Conservation (phyloP, 768 basidiomycete genomes). For the Pleurotus citrinopileatus region DNA sequence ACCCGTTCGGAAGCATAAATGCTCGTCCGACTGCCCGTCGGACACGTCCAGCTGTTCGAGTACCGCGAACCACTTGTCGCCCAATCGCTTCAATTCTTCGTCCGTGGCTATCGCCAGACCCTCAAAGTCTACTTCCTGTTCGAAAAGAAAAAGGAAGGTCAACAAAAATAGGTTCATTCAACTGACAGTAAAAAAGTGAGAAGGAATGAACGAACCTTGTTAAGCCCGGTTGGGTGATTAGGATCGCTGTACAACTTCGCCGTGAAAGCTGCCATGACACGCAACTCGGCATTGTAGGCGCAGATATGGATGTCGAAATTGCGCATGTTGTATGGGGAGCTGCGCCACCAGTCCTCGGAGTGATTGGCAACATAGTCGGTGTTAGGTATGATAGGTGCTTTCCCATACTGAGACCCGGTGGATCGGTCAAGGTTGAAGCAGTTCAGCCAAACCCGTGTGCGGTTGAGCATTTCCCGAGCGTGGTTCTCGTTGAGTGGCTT, state of each 20-base stretch:
- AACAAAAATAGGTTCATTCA: background rate
- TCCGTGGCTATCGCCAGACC: constrained; percentile 63
- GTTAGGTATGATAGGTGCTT: constrained; percentile 75
- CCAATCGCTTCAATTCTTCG: constrained; percentile 59
- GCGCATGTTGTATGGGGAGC: constrained; percentile 62
- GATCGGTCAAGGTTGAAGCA: constrained; percentile 92
- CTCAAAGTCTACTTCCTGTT: constrained; percentile 69
- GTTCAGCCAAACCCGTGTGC: constrained; percentile 87
- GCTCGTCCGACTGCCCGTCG: constrained; percentile 49
- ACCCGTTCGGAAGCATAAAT: constrained; percentile 59
- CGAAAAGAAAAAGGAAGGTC: background rate
- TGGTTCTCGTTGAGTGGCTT: constrained; percentile 78
- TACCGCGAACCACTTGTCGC: constrained; percentile 53
- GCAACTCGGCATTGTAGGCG: constrained; percentile 74
- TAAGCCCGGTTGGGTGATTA: constrained; percentile 69
- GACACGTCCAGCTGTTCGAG: constrained; percentile 49
- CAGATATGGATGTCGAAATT: constrained; percentile 81
- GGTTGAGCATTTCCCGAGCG: constrained; percentile 84
- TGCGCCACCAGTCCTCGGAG: constrained; percentile 68
- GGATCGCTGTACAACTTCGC: constrained; percentile 71
- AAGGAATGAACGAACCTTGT: constrained; percentile 51
- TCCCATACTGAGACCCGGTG: constrained; percentile 85
- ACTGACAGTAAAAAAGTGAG: background rate
- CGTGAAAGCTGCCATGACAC: constrained; percentile 58
- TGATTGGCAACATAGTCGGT: constrained; percentile 75